phyloP scores from a whole-genome alignment of 2,329 filamentous ascomycete species.

The Cryphonectria japonica region DNA sequence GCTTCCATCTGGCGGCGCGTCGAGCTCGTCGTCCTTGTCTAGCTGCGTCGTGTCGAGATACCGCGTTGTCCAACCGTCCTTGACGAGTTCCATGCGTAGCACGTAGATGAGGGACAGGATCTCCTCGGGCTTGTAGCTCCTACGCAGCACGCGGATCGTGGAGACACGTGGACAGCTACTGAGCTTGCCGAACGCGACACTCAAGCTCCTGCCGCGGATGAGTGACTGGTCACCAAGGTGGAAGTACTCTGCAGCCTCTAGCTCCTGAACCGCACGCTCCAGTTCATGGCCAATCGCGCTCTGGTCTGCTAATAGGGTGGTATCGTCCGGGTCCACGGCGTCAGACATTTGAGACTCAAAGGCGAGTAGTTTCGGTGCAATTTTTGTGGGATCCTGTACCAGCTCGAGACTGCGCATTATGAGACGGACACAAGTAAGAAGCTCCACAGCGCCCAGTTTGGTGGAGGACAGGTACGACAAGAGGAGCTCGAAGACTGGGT shows the following conservation, averaged over 20 bases:
- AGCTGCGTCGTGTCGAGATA: conserved; percentile 65
- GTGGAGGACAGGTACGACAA: conserved; percentile 68
- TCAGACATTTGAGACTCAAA: conserved; percentile 30
- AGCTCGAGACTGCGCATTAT: conserved; percentile 72
- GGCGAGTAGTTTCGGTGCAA: conserved; percentile 30
- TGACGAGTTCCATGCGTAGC: conserved; percentile 72
- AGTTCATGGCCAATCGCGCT: conserved; percentile 56
- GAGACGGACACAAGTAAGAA: conserved; percentile 67
- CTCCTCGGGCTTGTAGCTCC: conserved; percentile 67
- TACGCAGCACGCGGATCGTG: conserved; percentile 67
- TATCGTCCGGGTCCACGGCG: conserved; percentile 37
- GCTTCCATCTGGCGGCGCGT: conserved; percentile 65
- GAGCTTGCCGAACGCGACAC: conserved; percentile 70
- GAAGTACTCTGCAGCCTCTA: conserved; percentile 70
- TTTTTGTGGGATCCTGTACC: conserved; percentile 48
- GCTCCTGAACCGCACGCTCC: conserved; percentile 65
- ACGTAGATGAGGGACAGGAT: conserved; percentile 73
- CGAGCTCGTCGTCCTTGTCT: conserved; percentile 49
- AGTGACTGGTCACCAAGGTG: conserved; percentile 64
- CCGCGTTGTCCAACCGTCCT: conserved; percentile 75
- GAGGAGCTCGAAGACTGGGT: conserved; percentile 69
- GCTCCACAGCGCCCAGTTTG: conserved; percentile 66
- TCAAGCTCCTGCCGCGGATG: conserved; percentile 66
- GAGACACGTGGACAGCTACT: conserved; percentile 64
- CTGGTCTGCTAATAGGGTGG: conserved; percentile 36